Evolutionary conservation across 148 eudicot species (phyloP).

Genomic region (Gaultheria prostrata): DNA sequence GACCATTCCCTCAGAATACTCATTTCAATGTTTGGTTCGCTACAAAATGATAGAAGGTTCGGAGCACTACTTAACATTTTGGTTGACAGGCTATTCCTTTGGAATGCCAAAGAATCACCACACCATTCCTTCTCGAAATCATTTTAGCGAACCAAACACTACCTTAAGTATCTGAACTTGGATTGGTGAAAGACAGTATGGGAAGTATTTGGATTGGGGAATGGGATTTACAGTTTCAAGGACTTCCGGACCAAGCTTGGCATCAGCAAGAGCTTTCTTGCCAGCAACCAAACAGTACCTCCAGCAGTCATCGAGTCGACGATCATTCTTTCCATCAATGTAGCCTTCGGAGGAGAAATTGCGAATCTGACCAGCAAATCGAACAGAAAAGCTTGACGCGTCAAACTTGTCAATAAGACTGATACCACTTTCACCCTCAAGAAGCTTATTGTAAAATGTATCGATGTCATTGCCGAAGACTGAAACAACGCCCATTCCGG

Average conservation of each 20-base stretch:
- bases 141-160: too few species aligned
- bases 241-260: constrained; percentile 40
- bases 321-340: constrained; percentile 54
- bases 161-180: not conserved
- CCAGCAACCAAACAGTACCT: constrained; percentile 59
- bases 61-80: too few species aligned
- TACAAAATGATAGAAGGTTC: not conserved
- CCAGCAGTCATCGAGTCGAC: constrained; percentile 49
- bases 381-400: constrained; percentile 34
- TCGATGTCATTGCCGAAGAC: constrained; percentile 43
- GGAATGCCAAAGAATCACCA: too few species aligned
- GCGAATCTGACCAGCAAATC: constrained; percentile 45
- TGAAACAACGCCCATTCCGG: constrained; percentile 50
- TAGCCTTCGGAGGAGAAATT: constrained; percentile 47
- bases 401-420: constrained; percentile 38
- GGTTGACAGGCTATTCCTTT: too few species aligned
- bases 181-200: not conserved
- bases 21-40: too few species aligned
- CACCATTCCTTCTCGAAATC: too few species aligned
- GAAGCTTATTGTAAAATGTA: constrained; percentile 37
- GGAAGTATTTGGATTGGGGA: not conserved
- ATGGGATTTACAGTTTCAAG: constrained; percentile 33
- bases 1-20: too few species aligned
- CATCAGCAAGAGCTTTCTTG: constrained; percentile 46
- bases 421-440: constrained; percentile 44